A percentile compares a stretch with the other conserved stretches of the same genome.
Conservation (phyloP, 1,284 basidiomycete species). For the Gymnopus androsaceus region DNA sequence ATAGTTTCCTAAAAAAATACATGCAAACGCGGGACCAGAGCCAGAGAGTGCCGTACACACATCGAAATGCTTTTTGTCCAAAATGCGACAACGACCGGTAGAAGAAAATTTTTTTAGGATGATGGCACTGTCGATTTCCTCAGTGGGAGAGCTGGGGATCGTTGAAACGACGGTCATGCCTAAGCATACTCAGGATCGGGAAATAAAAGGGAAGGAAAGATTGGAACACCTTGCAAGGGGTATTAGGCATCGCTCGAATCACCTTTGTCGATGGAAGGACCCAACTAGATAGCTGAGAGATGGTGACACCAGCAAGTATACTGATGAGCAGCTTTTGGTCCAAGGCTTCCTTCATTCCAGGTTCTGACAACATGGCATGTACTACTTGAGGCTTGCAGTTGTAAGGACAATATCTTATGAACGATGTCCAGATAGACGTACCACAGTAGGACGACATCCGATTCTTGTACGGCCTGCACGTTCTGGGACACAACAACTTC, state of each 20-base stretch:
- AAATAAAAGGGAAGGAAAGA: background rate
- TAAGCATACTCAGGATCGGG: conserved; percentile 32
- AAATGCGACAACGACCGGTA: conserved; percentile 89
- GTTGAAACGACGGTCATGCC: conserved; percentile 93
- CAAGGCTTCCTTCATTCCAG: conserved; percentile 85
- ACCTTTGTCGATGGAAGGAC: conserved; percentile 78
- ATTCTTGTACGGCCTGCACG: conserved; percentile 67
- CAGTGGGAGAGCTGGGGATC: conserved; percentile 53
- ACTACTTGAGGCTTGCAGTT: conserved; percentile 96
- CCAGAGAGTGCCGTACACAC: conserved; percentile 97
- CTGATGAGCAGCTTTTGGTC: conserved; percentile 92
- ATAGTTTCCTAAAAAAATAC: conserved; percentile 97
- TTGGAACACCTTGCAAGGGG: conserved; percentile 83
- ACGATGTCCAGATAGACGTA: conserved; percentile 37
- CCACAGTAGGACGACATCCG: conserved; percentile 90
- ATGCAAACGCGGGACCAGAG: conserved; percentile 95
- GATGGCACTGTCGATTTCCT: conserved; percentile 67
- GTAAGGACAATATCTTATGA: too few species aligned
- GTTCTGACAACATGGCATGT: conserved; percentile 69
- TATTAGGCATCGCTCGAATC: conserved; percentile 98
- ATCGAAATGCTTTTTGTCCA: conserved; percentile 98
- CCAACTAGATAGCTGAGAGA: conserved; percentile 78
- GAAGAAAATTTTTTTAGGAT: conserved; percentile 93
- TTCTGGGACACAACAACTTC: conserved; percentile 76
- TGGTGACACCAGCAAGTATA: conserved; percentile 96